These are phyloP conservation scores for Pythium scleroteichum DNA, from an alignment of 352 stramenopile species.

Conservation along the genomic window DNA sequence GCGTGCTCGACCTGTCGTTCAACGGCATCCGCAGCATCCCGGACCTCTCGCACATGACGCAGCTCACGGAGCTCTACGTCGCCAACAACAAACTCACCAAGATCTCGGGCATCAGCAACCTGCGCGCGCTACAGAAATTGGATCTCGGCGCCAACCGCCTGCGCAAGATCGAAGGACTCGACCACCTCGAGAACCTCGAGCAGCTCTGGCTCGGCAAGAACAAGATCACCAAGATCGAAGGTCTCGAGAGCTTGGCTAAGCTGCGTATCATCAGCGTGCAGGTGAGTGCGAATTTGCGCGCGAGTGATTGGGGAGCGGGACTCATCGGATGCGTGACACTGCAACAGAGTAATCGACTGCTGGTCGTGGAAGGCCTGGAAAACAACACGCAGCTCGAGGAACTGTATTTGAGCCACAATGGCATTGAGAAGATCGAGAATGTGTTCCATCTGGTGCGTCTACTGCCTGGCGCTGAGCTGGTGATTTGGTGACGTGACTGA, in stretches of 20 bases:
- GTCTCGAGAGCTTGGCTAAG: conserved; percentile 85
- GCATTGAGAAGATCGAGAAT: conserved; percentile 89
- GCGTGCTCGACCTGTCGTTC: conserved; percentile 96
- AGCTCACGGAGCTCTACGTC: conserved; percentile 92
- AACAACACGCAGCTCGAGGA: conserved; percentile 91
- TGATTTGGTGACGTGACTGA: neutral
- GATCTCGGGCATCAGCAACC: conserved; percentile 89
- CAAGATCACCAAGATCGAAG: conserved; percentile 95
- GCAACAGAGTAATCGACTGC: conserved; percentile 94
- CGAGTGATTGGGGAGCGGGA: neutral
- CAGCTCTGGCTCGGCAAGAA: conserved; percentile 98
- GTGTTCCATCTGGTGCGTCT: conserved; percentile 66
- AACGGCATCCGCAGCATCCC: conserved; percentile 94
- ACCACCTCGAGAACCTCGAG: conserved; percentile 88
- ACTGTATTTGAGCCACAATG: conserved; percentile 98
- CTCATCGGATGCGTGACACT: neutral
- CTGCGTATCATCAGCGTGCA: conserved; percentile 87
- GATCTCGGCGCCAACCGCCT: conserved; percentile 97
- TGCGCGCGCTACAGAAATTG: conserved; percentile 92
- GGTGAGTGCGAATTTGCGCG: conserved; percentile 18
- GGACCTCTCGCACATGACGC: conserved; percentile 69
- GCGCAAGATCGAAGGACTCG: conserved; percentile 92
- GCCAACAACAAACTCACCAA: conserved; percentile 98
- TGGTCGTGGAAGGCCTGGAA: conserved; percentile 90
- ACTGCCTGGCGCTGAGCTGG: neutral